Percentiles rank a stretch among this genome's conserved stretches.
These are phyloP conservation scores for Morella rubra DNA, from an alignment of 306 rosid species.

Conservation along the genomic window DNA sequence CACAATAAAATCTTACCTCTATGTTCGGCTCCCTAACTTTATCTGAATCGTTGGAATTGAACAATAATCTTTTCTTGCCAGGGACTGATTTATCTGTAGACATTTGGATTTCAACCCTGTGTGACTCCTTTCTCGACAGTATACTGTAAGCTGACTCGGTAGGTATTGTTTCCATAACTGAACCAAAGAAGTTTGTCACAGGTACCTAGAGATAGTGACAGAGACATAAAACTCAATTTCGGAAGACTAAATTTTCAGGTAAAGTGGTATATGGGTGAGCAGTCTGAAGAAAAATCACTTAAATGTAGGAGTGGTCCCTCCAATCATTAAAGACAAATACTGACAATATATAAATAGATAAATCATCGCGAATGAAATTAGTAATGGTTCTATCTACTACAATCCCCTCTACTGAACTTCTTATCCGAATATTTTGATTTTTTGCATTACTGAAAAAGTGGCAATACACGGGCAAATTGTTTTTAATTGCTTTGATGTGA, in stretches of 20 bases:
- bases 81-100: constrained; percentile 33
- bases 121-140: constrained; percentile 25
- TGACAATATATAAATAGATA: background rate
- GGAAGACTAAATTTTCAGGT: no score
- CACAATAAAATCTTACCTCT: constrained; percentile 41
- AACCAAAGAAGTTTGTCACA: constrained; percentile 94
- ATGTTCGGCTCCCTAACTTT: constrained; percentile 26
- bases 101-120: constrained; percentile 26
- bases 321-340: background rate
- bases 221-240: background rate
- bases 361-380: background rate
- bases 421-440: no score
- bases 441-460: no score
- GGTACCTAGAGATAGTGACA: constrained; percentile 56
- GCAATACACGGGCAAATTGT: background rate
- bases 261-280: background rate
- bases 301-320: background rate
- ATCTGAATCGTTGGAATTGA: constrained; percentile 37
- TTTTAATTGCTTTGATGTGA: no score
- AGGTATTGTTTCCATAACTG: constrained; percentile 89
- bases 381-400: no score
- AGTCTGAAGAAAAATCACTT: background rate
- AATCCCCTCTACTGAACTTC: no score
- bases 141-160: constrained; percentile 78
- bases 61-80: constrained; percentile 32